These are phyloP conservation scores for Ascodesmis nigricans DNA, from an alignment of 495 filamentous ascomycete species.

Conservation along the genomic window DNA sequence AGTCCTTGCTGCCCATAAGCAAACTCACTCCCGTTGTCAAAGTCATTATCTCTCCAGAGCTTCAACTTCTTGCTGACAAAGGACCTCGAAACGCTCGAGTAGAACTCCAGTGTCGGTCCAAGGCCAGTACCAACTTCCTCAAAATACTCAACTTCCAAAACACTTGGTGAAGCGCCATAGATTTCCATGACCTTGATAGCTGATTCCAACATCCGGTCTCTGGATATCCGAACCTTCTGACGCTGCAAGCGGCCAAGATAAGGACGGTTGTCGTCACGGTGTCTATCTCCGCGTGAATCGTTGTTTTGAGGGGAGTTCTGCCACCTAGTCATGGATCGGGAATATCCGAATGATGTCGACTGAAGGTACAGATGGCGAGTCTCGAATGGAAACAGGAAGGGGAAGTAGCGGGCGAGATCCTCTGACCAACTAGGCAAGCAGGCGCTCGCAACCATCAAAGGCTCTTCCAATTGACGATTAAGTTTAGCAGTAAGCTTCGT, in stretches of 20 bases:
- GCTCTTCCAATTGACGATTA: constrained; percentile 91
- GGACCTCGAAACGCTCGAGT: constrained; percentile 91
- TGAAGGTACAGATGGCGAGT: constrained; percentile 93
- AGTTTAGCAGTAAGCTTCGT: constrained; percentile 98
- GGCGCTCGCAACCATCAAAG: constrained; percentile 93
- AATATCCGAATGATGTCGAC: constrained; percentile 95
- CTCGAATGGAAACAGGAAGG: constrained; percentile 98
- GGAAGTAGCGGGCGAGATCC: constrained; percentile 84
- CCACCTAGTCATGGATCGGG: constrained; percentile 92
- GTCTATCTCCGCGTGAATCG: constrained; percentile 56
- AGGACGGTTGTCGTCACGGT: constrained; percentile 58
- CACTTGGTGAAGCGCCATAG: constrained; percentile 84
- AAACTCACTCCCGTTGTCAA: constrained; percentile 51
- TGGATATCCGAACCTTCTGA: constrained; percentile 91
- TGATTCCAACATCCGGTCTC: constrained; percentile 80
- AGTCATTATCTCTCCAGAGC: constrained; percentile 85
- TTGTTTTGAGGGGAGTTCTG: constrained; percentile 70
- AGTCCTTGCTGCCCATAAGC: constrained; percentile 68
- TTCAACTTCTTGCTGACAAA: constrained; percentile 93
- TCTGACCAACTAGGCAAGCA: constrained; percentile 94
- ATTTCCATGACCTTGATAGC: constrained; percentile 99
- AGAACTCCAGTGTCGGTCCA: constrained; percentile 94
- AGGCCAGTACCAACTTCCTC: constrained; percentile 95
- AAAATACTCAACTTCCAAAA: constrained; percentile 95
- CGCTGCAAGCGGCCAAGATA: constrained; percentile 86